Evolutionary conservation across 352 stramenopile genomes (phyloP).

Genomic region (Phytophthora sp.): DNA sequence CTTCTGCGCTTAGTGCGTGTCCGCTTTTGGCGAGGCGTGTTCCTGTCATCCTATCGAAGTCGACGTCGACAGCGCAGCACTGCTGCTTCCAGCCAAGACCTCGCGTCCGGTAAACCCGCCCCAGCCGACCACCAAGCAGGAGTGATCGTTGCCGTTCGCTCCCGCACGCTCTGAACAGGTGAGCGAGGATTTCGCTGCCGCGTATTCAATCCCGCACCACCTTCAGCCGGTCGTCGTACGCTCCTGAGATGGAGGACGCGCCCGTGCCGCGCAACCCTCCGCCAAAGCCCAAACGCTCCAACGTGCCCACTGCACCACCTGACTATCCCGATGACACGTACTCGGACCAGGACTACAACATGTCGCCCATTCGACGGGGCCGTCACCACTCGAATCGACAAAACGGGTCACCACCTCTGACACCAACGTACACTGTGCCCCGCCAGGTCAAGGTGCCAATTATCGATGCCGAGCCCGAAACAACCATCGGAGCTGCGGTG

Average conservation of each 20-base stretch:
- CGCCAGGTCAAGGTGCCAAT: conserved; percentile 67
- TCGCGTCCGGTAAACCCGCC: background rate
- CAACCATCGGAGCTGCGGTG: conserved; percentile 79
- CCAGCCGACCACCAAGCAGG: conserved; percentile 12
- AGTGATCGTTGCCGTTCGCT: conserved; percentile 11
- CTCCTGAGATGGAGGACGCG: conserved; percentile 63
- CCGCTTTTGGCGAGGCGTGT: background rate
- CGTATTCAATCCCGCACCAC: conserved; percentile 33
- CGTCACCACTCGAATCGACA: conserved; percentile 62
- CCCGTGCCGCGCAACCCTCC: conserved; percentile 58
- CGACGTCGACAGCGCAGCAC: background rate
- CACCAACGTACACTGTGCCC: conserved; percentile 58
- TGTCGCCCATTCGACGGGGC: conserved; percentile 64
- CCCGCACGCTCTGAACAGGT: conserved; percentile 11
- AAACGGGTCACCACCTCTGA: conserved; percentile 63
- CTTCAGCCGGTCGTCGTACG: conserved; percentile 14
- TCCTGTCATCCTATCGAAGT: background rate
- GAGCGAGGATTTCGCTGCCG: conserved; percentile 51
- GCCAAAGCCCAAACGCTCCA: conserved; percentile 75
- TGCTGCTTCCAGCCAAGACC: conserved; percentile 16
- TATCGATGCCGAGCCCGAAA: conserved; percentile 80
- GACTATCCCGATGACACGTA: conserved; percentile 61
- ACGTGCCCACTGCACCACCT: conserved; percentile 38
- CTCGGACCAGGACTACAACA: conserved; percentile 68
- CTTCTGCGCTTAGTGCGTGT: background rate